A percentile compares a stretch with the other conserved stretches of the same genome.
phyloP scores from a whole-genome alignment of 1,284 basidiomycete genomes.

The Boletus sp. region DNA sequence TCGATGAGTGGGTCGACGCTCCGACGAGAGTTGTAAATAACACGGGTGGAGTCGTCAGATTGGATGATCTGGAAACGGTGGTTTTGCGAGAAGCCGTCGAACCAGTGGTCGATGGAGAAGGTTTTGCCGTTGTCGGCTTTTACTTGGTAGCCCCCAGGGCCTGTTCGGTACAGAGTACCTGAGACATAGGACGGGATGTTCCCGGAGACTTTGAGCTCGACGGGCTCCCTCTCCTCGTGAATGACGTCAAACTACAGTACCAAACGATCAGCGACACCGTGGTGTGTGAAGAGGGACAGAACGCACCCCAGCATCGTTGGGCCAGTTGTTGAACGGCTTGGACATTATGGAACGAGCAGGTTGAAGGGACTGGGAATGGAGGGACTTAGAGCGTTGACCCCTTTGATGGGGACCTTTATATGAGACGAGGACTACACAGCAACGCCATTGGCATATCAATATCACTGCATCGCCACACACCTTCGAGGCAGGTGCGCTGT shows the following conservation, averaged over 20 bases:
- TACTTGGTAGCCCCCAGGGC: conserved; percentile 28
- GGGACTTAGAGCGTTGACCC: neutral
- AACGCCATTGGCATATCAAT: neutral
- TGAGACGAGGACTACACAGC: neutral
- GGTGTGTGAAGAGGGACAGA: neutral
- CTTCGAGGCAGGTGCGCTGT: too few species aligned
- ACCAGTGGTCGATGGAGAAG: conserved; percentile 29
- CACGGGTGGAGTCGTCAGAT: conserved; percentile 17
- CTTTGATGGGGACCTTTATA: neutral
- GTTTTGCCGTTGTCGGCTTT: conserved; percentile 15
- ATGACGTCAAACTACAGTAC: conserved; percentile 28
- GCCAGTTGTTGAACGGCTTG: conserved; percentile 30
- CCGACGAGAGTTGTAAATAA: conserved; percentile 30
- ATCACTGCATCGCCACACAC: too few species aligned
- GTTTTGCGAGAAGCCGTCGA: conserved; percentile 33
- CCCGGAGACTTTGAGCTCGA: conserved; percentile 28
- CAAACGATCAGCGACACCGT: conserved; percentile 2
- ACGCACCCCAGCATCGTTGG: conserved; percentile 29
- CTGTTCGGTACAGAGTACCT: conserved; percentile 29
- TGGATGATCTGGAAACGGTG: conserved; percentile 34
- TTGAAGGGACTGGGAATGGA: neutral
- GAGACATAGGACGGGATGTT: conserved; percentile 31
- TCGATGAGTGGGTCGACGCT: conserved; percentile 29
- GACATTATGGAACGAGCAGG: conserved; percentile 11
- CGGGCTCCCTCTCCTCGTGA: conserved; percentile 28